phyloP scores from a whole-genome alignment of 1,284 basidiomycete species.

The Fistulinella staudtii region DNA sequence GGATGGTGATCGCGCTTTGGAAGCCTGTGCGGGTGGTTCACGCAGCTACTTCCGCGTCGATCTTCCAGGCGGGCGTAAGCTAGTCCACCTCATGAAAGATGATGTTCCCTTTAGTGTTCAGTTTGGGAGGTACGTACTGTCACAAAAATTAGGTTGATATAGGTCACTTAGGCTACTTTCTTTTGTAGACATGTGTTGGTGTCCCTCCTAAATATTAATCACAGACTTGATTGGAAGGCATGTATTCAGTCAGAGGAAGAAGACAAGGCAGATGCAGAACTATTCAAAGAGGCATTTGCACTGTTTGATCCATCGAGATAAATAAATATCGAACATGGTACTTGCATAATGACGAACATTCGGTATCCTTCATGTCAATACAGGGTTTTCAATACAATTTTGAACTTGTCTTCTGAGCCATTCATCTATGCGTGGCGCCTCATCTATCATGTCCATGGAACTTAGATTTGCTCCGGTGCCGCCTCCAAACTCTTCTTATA shows the following conservation, averaged over 20 bases:
- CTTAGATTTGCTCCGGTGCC: slow-evolving; percentile 26
- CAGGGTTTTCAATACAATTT: slow-evolving; percentile 1
- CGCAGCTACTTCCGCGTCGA: slow-evolving; percentile 88
- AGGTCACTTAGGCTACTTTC: slow-evolving; percentile 1
- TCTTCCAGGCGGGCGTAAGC: slow-evolving; percentile 77
- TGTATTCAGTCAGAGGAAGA: slow-evolving; percentile 79
- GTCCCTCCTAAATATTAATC: slow-evolving; percentile 64
- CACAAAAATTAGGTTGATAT: background rate
- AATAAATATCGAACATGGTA: slow-evolving; percentile 5
- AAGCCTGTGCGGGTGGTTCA: slow-evolving; percentile 46
- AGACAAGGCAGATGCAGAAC: slow-evolving; percentile 74
- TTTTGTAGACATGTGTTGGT: slow-evolving; percentile 77
- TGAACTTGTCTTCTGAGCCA: background rate
- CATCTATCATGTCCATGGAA: background rate
- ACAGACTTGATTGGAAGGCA: slow-evolving; percentile 87
- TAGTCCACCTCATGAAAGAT: slow-evolving; percentile 82
- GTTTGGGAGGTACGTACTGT: slow-evolving; percentile 78
- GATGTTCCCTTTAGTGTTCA: slow-evolving; percentile 82
- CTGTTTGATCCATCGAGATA: slow-evolving; percentile 57
- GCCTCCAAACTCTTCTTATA: slow-evolving; percentile 60
- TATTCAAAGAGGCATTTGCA: slow-evolving; percentile 80
- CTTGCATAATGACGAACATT: too few relatives aligned
- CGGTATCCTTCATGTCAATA: slow-evolving; percentile 1
- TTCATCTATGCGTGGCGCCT: background rate
- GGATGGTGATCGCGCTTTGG: slow-evolving; percentile 62